Conservation (phyloP, 1,284 basidiomycete genomes). For the Neotropicomus parvogracilis region DNA sequence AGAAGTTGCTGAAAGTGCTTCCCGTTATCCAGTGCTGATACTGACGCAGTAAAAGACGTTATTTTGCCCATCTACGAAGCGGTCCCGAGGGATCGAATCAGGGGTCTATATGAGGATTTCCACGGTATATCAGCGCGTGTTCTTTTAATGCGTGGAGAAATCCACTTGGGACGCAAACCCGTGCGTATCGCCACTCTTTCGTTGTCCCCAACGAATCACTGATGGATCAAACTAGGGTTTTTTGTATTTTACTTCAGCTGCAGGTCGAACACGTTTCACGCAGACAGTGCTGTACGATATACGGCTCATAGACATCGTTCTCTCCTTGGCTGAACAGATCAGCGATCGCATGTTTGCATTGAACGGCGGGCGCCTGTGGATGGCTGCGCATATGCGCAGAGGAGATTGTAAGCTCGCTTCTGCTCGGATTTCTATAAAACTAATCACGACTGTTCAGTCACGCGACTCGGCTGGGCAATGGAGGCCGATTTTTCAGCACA, state of each 20-base stretch:
- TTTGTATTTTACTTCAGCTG: conserved; percentile 38
- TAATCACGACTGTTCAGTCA: conserved; percentile 20
- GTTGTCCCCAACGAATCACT: background rate
- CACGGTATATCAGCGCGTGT: conserved; percentile 33
- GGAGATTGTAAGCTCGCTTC: conserved; percentile 39
- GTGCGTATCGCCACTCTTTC: conserved; percentile 25
- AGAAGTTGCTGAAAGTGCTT: background rate
- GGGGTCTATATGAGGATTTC: conserved; percentile 41
- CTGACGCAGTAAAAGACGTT: conserved; percentile 42
- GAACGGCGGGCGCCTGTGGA: conserved; percentile 41
- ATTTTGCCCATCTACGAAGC: conserved; percentile 36
- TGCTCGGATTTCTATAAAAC: background rate
- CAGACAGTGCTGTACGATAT: conserved; percentile 37
- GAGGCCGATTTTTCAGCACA: conserved; percentile 34
- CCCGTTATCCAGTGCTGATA: conserved; percentile 32
- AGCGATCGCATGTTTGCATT: conserved; percentile 34
- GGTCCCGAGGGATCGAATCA: conserved; percentile 32
- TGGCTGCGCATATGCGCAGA: conserved; percentile 47
- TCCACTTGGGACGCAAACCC: conserved; percentile 41
- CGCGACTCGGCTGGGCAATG: conserved; percentile 36
- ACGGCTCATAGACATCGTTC: conserved; percentile 30
- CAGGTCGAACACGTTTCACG: conserved; percentile 34
- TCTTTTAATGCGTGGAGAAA: conserved; percentile 40
- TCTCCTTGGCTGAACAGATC: conserved; percentile 34
- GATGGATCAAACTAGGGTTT: conserved; percentile 29